These are phyloP conservation scores for Didymosphaeria variabile DNA, from an alignment of 2,329 filamentous ascomycete genomes.

Conservation along the genomic window DNA sequence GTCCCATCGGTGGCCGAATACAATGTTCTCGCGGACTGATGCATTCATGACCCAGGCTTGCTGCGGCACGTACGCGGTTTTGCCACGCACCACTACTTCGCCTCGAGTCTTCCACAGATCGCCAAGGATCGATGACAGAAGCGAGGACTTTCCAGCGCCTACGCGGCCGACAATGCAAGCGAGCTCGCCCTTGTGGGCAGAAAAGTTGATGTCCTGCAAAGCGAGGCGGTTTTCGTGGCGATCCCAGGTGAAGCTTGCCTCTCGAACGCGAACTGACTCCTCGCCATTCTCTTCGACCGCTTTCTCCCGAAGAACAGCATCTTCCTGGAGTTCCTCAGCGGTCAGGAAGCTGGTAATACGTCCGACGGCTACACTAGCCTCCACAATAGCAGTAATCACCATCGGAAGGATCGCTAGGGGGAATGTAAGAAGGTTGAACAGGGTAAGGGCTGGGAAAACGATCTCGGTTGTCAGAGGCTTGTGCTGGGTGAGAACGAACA, in stretches of 20 bases:
- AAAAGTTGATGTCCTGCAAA: slow-evolving; percentile 85
- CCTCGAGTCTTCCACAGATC: slow-evolving; percentile 92
- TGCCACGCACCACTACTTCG: slow-evolving; percentile 81
- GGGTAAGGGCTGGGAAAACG: slow-evolving; percentile 88
- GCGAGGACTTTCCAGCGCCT: slow-evolving; percentile 93
- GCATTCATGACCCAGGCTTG: slow-evolving; percentile 98
- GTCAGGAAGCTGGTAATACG: slow-evolving; percentile 85
- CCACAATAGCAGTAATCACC: slow-evolving; percentile 96
- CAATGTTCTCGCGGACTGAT: slow-evolving; percentile 94
- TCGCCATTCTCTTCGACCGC: slow-evolving; percentile 80
- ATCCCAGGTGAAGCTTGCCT: slow-evolving; percentile 95
- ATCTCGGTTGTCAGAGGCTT: slow-evolving; percentile 89
- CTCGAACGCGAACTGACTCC: slow-evolving; percentile 82
- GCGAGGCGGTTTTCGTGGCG: slow-evolving; percentile 74
- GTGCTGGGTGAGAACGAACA: slow-evolving; percentile 87
- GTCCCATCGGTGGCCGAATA: slow-evolving; percentile 95
- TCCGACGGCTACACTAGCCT: slow-evolving; percentile 90
- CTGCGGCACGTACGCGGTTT: slow-evolving; percentile 90
- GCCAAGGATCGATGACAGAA: slow-evolving; percentile 87
- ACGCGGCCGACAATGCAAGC: slow-evolving; percentile 93
- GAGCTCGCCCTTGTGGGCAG: slow-evolving; percentile 89
- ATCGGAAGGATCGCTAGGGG: slow-evolving; percentile 93
- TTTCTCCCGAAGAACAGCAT: slow-evolving; percentile 77
- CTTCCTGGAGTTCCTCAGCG: slow-evolving; percentile 87
- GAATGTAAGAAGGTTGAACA: slow-evolving; percentile 97